Evolutionary conservation across 2,329 filamentous ascomycete genomes (phyloP).

Genomic region (Sporothrix mexicana): DNA sequence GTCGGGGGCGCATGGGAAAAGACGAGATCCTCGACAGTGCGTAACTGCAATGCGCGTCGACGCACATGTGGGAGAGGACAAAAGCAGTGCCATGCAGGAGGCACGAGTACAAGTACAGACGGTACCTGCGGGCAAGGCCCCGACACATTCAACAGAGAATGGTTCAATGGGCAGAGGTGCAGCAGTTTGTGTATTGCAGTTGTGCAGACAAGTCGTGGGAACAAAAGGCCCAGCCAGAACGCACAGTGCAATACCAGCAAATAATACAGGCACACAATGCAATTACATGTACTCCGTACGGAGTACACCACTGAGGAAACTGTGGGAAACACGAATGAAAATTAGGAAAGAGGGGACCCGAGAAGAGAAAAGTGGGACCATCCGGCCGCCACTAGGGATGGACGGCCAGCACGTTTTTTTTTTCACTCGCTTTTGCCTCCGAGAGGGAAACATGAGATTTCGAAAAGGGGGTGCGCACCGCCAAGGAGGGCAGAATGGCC

Average conservation of each 20-base stretch:
- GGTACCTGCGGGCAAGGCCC: background rate
- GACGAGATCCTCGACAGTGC: constrained; percentile 24
- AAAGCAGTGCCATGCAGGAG: constrained; percentile 22
- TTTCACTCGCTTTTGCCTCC: constrained; percentile 19
- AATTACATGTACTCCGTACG: no score
- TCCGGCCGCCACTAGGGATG: constrained; percentile 37
- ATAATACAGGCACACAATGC: background rate
- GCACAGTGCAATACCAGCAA: background rate
- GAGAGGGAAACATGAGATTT: constrained; percentile 1
- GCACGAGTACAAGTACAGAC: background rate
- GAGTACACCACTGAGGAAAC: background rate
- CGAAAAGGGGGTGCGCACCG: constrained; percentile 25
- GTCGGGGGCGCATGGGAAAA: background rate
- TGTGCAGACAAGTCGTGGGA: background rate
- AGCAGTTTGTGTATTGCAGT: background rate
- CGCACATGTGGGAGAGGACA: constrained; percentile 21
- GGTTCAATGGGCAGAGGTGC: background rate
- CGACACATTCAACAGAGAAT: background rate
- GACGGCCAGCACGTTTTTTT: constrained; percentile 40
- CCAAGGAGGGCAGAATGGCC: constrained; percentile 7
- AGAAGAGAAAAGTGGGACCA: constrained; percentile 28
- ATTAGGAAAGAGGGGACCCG: constrained; percentile 21
- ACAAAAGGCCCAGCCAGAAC: background rate
- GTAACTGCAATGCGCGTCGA: constrained; percentile 13
- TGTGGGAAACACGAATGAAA: constrained; percentile 6